A percentile compares a stretch with the other conserved stretches of the same genome.
Evolutionary conservation across 202 grass and related monocot species (phyloP).

Genomic region (Cymbopogon flexuosus): DNA sequence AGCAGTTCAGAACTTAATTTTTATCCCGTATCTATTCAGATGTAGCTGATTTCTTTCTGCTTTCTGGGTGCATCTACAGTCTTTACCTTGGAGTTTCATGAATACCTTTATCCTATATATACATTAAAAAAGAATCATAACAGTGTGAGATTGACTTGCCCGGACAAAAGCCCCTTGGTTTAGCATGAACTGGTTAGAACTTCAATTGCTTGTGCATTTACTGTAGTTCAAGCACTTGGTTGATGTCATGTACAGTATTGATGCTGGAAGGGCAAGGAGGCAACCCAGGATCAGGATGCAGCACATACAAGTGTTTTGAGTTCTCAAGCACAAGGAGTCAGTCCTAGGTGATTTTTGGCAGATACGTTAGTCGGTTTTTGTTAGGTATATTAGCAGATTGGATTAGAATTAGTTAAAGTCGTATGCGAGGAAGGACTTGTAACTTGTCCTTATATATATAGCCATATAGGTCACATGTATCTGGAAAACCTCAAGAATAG

Average conservation of each 20-base stretch:
- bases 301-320: neutral
- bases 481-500: neutral
- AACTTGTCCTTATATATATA: neutral
- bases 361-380: neutral
- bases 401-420: neutral
- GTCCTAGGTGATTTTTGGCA: neutral
- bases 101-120: neutral
- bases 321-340: neutral
- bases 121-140: neutral
- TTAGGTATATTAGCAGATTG: neutral
- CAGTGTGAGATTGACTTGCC: neutral
- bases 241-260: neutral
- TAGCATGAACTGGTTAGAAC: conserved; percentile 4
- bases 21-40: neutral
- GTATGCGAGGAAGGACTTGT: neutral
- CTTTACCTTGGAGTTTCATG: conserved; percentile 12
- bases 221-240: neutral
- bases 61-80: neutral
- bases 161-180: neutral
- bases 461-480: neutral
- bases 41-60: neutral
- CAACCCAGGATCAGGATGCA: neutral
- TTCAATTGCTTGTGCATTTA: neutral
- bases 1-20: neutral
- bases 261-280: neutral